Evolutionary conservation across 2,329 filamentous ascomycete species (phyloP), one percentile per base, ranked within the genome.

Genomic region (Hymenoscyphus linearis): DNA sequence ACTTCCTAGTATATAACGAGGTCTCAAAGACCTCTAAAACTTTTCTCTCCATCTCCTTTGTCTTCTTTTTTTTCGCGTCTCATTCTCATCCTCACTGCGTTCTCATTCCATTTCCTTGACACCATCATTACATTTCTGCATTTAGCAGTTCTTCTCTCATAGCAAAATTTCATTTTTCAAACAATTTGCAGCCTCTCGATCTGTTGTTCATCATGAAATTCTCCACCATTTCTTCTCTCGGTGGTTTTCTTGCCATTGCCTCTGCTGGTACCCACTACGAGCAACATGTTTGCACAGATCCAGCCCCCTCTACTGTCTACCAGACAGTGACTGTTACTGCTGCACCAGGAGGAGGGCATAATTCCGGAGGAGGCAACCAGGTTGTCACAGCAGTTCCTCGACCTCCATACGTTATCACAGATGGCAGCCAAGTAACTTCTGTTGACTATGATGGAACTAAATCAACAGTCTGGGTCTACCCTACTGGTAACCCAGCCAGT

Each of bases 201-300:
- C 25, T 57, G 37, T 57, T 36, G 50, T 31, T 64, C 61, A 65
- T 56, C 54, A 69, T 68, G 66, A 67, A 68, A 60, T 59, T 69
- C 65, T 65, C 66, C 36, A 65, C 35, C 54, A 58, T 67, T 47
- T 59, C 65, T 18, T 40, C 52, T 2, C 27, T 67, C 44, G 40
- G 26, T 14, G 53, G 55, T n/a, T 18, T 68, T 27, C 57, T 69
- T 22, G 54, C 61, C 34, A 27, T 65, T 34, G 40, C 57, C 10
- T 62, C 65, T 9, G 65, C 66, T 25, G 53, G 57, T 18, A 22
- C 59, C 10, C 59, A 64, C 34, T 63, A 44, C 3, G 31, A 64
- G 55, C 5, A 47, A n/a, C 55, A 64, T 36, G 57, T 63, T 16
- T 66, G 65, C 54, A 65, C 47, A 25, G 63, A 63, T 47, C 31